A percentile compares a stretch with the other conserved stretches of the same genome.
phyloP scores from a whole-genome alignment of 208 protist species.

The Leishmania guyanensis region DNA sequence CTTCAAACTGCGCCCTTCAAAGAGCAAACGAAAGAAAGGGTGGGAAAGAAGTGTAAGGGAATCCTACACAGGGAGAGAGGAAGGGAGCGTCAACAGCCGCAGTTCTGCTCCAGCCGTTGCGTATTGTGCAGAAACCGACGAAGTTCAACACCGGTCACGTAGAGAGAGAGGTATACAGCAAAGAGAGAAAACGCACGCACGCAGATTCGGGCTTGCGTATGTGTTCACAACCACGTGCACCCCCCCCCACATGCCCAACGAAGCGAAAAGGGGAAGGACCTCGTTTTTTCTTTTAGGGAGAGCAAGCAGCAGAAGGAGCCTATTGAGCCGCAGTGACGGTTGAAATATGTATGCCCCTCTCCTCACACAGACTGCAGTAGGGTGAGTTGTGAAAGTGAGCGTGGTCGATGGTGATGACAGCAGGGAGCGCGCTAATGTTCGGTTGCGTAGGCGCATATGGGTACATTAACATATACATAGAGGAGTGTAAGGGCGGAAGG shows the following conservation, averaged over 20 bases:
- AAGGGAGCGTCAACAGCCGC: background rate
- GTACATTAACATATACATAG: background rate
- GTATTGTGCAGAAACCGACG: background rate
- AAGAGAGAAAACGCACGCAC: slow-evolving; percentile 3
- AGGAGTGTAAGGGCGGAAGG: background rate
- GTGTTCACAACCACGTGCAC: background rate
- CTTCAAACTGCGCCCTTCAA: background rate
- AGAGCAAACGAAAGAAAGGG: background rate
- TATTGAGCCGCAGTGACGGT: background rate
- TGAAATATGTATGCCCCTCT: background rate
- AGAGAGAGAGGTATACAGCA: background rate
- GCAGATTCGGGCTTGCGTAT: background rate
- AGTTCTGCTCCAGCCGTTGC: background rate
- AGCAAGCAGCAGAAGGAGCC: background rate
- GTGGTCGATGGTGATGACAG: background rate
- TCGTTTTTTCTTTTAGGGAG: background rate
- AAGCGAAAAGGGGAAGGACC: background rate
- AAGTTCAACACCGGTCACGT: background rate
- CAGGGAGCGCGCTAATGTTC: background rate
- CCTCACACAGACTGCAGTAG: background rate
- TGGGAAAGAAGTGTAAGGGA: background rate
- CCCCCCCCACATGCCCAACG: background rate
- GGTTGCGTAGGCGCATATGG: background rate
- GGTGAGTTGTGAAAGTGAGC: background rate
- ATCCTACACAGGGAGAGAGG: background rate